phyloP scores from a whole-genome alignment of 2,329 filamentous ascomycete genomes.

The Xylaria sp. region DNA sequence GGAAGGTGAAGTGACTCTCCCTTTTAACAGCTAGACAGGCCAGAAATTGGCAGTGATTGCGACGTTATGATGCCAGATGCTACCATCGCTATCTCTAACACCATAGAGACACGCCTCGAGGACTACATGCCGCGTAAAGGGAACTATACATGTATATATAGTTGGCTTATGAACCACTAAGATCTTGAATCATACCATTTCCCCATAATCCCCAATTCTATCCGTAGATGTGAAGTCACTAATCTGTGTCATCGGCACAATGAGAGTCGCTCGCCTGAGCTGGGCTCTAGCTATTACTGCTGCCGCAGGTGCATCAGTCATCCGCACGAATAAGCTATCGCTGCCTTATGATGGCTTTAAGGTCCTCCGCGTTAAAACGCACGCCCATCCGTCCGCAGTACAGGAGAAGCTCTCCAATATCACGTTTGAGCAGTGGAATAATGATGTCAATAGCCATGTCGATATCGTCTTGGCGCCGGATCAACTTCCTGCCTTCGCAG shows the following conservation, averaged over 20 bases:
- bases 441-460: conserved; percentile 43
- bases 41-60: conserved; percentile 30
- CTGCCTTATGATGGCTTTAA: conserved; percentile 58
- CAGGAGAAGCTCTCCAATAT: conserved; percentile 48
- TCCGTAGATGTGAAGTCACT: neutral
- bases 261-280: conserved; percentile 9
- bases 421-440: conserved; percentile 43
- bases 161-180: neutral
- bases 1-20: conserved; percentile 21
- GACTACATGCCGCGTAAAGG: neutral
- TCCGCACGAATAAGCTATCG: conserved; percentile 18
- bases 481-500: conserved; percentile 47
- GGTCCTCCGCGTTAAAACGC: conserved; percentile 58
- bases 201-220: neutral
- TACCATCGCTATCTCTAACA: conserved; percentile 21
- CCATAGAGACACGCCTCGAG: neutral
- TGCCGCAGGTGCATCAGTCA: conserved; percentile 14
- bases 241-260: conserved; percentile 4
- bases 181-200: neutral
- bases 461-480: conserved; percentile 51
- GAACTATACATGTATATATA: conserved; percentile 5
- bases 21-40: neutral
- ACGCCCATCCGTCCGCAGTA: conserved; percentile 53
- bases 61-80: conserved; percentile 35
- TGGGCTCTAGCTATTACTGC: neutral